Base-by-base conservation (phyloP, 1,139 yeast species). In the Suhomyces maxii region DNA sequence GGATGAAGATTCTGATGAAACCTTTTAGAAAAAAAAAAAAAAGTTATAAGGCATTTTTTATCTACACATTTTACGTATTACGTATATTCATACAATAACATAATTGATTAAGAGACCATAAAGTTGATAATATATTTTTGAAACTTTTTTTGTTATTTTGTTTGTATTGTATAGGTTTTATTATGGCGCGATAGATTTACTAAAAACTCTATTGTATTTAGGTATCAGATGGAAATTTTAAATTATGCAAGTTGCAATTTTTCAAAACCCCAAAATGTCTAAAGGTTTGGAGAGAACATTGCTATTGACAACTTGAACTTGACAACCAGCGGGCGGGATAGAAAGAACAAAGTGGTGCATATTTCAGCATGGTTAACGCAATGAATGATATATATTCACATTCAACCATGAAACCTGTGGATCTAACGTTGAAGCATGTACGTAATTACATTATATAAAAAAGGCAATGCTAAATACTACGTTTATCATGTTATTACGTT, bases 1-100 rank as follows among this genome's bases (percentile, higher is more conserved):
- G 31, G 32, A 39, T 31, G 34, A 26, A 9, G 44, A 40, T 31
- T 40, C 41, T 28, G 47, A 44, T 13, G 41, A 44, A 26, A 44
- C 44, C 18, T 40, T 37, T 13, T 44, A 30, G 10, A n/a, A 18
- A 18, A 18, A 18, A 18, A 18, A 18, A 18, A 18, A 18, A 18
- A 18, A 18, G 23, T 18, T 9, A 28, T 28, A 28, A 28, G 31
- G 31, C 31, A 28, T 28, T 28, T 28, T 28, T 9, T 28, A 9
- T 9, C 3, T 28, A 9, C 31, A 28, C 31, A 5, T 28, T 28
- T 28, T 9, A 11, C 4, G 23, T 18, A 18, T 18, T 18, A 18
- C 23, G 23, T 18, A 18, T 3, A 18, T 18, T 3, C 23, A 18
- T 18, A 18, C 23, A 28, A 28, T 28, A 28, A 28, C n/a, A 28